Conservation (phyloP, 2,329 filamentous ascomycete species). For the Fusarium udum region DNA sequence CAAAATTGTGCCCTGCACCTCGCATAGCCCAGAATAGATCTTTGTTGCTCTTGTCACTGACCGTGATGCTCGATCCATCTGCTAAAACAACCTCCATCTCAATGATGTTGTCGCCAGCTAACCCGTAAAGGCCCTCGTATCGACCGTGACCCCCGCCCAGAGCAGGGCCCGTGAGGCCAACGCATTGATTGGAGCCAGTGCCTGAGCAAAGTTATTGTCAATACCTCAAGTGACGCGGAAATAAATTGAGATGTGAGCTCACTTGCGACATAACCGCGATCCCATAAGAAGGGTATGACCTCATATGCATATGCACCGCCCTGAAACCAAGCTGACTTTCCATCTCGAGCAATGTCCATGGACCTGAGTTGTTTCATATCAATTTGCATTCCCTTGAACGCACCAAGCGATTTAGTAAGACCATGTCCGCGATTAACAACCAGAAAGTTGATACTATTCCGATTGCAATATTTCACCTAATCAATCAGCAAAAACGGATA, state of each 20-base stretch:
- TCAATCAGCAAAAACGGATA: not conserved
- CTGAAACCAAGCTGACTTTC: not conserved
- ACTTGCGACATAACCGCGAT: not conserved
- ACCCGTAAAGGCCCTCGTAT: not conserved
- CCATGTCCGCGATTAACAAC: not conserved
- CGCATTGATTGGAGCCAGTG: not conserved
- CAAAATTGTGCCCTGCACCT: not conserved
- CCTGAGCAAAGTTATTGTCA: not conserved
- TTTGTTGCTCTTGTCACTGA: not conserved
- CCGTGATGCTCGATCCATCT: not conserved
- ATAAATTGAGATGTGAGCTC: not conserved
- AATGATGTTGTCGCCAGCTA: not conserved
- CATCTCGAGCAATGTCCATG: not conserved
- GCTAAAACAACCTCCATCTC: not conserved
- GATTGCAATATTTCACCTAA: not conserved
- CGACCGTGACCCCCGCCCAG: not conserved
- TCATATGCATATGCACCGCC: not conserved
- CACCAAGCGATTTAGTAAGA: not conserved
- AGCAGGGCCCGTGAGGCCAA: not conserved
- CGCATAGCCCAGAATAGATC: not conserved
- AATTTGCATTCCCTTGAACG: not conserved
- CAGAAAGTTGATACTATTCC: not conserved
- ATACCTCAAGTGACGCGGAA: accelerated
- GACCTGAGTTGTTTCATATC: not conserved
- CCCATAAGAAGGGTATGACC: not conserved